phyloP scores from a whole-genome alignment of 75 land plant genomes.

The Gnetum montanum region DNA sequence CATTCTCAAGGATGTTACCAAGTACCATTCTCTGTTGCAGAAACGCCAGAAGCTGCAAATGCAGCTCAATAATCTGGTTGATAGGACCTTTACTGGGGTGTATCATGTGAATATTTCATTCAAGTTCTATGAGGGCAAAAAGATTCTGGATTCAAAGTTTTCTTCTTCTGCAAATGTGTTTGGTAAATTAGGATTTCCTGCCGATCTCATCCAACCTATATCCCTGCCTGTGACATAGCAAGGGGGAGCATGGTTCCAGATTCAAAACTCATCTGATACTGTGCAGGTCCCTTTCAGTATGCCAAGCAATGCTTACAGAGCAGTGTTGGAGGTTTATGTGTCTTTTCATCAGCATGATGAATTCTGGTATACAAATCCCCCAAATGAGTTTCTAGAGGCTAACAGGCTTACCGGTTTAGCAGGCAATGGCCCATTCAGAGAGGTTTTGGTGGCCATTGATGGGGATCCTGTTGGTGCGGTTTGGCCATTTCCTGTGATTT shows the following conservation, averaged over 20 bases:
- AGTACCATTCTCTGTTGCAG: constrained; percentile 11
- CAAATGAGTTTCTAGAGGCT: constrained; percentile 24
- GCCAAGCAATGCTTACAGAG: constrained; percentile 31
- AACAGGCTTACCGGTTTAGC: constrained; percentile 29
- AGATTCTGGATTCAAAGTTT: neutral
- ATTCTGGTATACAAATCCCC: constrained; percentile 52
- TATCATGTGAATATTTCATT: constrained; percentile 17
- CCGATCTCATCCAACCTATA: constrained; percentile 23
- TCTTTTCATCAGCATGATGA: constrained; percentile 44
- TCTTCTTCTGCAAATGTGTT: neutral
- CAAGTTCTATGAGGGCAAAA: constrained; percentile 9
- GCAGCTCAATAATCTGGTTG: constrained; percentile 13
- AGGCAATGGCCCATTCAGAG: constrained; percentile 47
- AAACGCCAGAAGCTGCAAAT: constrained; percentile 11
- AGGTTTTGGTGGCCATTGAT: constrained; percentile 33
- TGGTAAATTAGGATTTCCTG: too few relatives aligned
- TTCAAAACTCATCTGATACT: constrained; percentile 6
- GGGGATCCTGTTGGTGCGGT: constrained; percentile 32
- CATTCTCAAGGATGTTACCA: constrained; percentile 23
- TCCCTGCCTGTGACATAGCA: constrained; percentile 11
- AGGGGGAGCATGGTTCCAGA: constrained; percentile 24
- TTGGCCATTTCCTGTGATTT: constrained; percentile 44
- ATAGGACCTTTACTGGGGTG: constrained; percentile 20
- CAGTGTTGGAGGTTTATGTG: constrained; percentile 38
- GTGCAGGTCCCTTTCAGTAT: neutral